A percentile compares a stretch with the other conserved stretches of the same genome.
Evolutionary conservation across 306 rosid genomes (phyloP).

Genomic region (Canavalia ensiformis): DNA sequence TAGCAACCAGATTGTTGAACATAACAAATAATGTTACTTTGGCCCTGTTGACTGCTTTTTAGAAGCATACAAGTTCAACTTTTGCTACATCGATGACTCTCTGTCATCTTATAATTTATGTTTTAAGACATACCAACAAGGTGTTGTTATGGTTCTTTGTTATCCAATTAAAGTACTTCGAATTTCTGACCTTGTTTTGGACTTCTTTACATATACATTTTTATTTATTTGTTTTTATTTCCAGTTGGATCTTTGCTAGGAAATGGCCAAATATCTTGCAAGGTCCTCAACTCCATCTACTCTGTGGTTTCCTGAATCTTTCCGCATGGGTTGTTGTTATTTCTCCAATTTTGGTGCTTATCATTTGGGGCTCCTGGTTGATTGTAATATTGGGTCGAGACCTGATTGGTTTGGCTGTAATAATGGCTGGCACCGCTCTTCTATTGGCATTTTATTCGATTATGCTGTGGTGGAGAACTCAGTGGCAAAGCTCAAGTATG

Average conservation of each 20-base stretch:
- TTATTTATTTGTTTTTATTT: constrained; percentile 41
- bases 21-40: not conserved
- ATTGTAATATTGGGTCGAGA: constrained; percentile 93
- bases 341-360: constrained; percentile 88
- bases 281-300: constrained; percentile 89
- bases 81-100: constrained; percentile 5
- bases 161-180: constrained; percentile 25
- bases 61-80: not conserved
- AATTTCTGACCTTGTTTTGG: constrained; percentile 10
- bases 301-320: constrained; percentile 89
- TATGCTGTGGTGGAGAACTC: constrained; percentile 99
- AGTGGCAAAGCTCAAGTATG: constrained; percentile 99
- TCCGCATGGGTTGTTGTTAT: constrained; percentile 86
- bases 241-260: constrained; percentile 99
- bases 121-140: constrained; percentile 27
- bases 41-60: not conserved
- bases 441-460: constrained; percentile 95
- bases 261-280: constrained; percentile 97
- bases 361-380: constrained; percentile 95
- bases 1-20: constrained; percentile 23
- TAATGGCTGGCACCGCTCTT: constrained; percentile 99
- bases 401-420: constrained; percentile 94
- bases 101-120: constrained; percentile 34
- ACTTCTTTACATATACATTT: constrained; percentile 1
- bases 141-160: constrained; percentile 20